A percentile compares a stretch with the other conserved stretches of the same genome.
These are phyloP conservation scores for Aspergillus sp. DNA, from an alignment of 2,329 filamentous ascomycete species.

Conservation along the genomic window DNA sequence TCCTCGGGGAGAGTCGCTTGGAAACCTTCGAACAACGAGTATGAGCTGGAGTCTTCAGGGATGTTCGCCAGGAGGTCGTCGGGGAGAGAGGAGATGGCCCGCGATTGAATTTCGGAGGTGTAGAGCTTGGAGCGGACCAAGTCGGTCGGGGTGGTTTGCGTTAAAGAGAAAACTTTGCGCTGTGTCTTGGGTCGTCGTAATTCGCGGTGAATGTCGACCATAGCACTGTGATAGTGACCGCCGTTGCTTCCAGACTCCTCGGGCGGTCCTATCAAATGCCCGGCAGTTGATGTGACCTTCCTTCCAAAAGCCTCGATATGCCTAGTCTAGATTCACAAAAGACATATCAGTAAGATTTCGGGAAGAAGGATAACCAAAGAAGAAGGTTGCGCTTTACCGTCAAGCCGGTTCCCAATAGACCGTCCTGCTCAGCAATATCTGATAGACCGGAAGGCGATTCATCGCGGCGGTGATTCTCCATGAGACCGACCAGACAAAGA, in stretches of 20 bases:
- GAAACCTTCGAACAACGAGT: constrained; percentile 95
- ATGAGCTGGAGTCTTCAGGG: constrained; percentile 77
- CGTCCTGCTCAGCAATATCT: constrained; percentile 38
- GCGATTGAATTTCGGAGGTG: constrained; percentile 86
- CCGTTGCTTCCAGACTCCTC: constrained; percentile 45
- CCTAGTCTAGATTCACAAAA: constrained; percentile 57
- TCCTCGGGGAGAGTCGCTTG: constrained; percentile 65
- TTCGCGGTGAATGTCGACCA: constrained; percentile 85
- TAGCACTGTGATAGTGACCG: constrained; percentile 76
- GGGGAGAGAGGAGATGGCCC: constrained; percentile 79
- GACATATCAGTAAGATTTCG: constrained; percentile 11
- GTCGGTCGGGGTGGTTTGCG: constrained; percentile 87
- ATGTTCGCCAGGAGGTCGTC: constrained; percentile 89
- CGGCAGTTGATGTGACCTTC: constrained; percentile 91
- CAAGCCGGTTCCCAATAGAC: constrained; percentile 44
- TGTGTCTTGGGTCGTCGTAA: constrained; percentile 79
- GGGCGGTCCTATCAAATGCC: constrained; percentile 74
- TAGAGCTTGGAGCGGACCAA: constrained; percentile 89
- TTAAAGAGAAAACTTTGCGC: constrained; percentile 84
- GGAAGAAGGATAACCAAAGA: background rate
- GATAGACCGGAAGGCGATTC: constrained; percentile 41
- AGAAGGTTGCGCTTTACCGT: constrained; percentile 33
- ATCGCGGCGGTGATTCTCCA: constrained; percentile 44
- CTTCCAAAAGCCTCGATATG: constrained; percentile 88
- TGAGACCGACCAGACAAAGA: constrained; percentile 22